These are phyloP conservation scores for Hysterium pulicare DNA, from an alignment of 2,329 filamentous ascomycete genomes.

Conservation along the genomic window DNA sequence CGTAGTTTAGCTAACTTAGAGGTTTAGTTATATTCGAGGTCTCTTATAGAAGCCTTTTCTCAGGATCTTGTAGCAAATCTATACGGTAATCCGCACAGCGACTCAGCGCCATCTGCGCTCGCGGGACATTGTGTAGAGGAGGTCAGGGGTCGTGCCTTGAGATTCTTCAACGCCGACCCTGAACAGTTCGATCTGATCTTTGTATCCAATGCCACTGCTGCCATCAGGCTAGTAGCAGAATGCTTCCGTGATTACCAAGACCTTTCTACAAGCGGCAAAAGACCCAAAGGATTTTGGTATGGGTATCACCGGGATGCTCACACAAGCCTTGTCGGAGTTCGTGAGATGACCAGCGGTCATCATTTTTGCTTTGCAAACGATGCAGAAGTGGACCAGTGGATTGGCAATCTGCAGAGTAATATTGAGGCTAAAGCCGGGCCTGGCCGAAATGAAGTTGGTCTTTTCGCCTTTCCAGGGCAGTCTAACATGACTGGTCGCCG, in stretches of 20 bases:
- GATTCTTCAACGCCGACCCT: constrained; percentile 77
- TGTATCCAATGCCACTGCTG: constrained; percentile 89
- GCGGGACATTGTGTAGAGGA: constrained; percentile 58
- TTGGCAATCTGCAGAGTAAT: constrained; percentile 31
- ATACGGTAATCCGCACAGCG: constrained; percentile 68
- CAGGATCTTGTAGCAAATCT: constrained; percentile 54
- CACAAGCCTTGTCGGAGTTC: constrained; percentile 78
- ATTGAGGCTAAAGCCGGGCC: constrained; percentile 15
- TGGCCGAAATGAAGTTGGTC: constrained; percentile 11
- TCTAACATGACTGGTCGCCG: constrained; percentile 86
- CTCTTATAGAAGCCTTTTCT: constrained; percentile 56
- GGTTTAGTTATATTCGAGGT: constrained; percentile 43
- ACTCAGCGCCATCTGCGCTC: constrained; percentile 56
- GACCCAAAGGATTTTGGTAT: constrained; percentile 67
- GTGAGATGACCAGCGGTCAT: constrained; percentile 59
- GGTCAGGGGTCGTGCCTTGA: constrained; percentile 48
- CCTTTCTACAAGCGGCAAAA: neutral
- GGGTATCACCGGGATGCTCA: constrained; percentile 80
- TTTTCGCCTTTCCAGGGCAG: constrained; percentile 82
- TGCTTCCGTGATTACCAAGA: constrained; percentile 59
- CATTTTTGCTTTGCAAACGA: constrained; percentile 65
- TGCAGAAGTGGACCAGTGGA: constrained; percentile 62
- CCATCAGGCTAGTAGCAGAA: constrained; percentile 80
- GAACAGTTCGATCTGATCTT: constrained; percentile 83
- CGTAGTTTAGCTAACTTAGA: neutral